Conservation (phyloP, 1,139 yeast species). For the Debaryomyces robertsiae region DNA sequence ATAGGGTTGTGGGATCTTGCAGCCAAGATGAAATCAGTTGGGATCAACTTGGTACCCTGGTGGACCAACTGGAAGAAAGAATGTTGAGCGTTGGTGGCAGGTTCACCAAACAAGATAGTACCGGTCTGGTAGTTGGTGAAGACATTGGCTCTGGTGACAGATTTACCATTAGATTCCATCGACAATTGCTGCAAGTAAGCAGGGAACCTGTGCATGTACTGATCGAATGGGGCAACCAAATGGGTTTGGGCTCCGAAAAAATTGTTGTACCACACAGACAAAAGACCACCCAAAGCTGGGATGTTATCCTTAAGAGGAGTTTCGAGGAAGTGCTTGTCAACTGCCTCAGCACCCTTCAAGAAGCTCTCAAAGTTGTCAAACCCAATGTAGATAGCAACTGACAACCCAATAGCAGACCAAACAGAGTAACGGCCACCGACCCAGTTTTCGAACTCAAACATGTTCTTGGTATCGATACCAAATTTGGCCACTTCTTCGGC, state of each 20-base stretch:
- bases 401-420: conserved; percentile 97
- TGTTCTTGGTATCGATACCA: conserved; percentile 95
- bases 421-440: conserved; percentile 99
- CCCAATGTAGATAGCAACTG: conserved; percentile 93
- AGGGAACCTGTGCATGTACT: conserved; percentile 98
- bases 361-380: conserved; percentile 88
- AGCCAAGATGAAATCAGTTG: conserved; percentile 94
- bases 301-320: conserved; percentile 90
- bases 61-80: conserved; percentile 99
- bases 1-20: conserved; percentile 98
- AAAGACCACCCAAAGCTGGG: conserved; percentile 89
- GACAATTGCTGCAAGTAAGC: conserved; percentile 98
- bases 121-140: conserved; percentile 96
- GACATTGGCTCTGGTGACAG: conserved; percentile 88
- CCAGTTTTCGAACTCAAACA: conserved; percentile 99
- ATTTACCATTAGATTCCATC: conserved; percentile 98
- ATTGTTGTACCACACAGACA: conserved; percentile 97
- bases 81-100: conserved; percentile 98
- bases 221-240: conserved; percentile 97
- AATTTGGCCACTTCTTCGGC: conserved; percentile 87
- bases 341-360: conserved; percentile 96
- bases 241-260: conserved; percentile 98
- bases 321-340: conserved; percentile 83
- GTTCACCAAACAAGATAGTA: conserved; percentile 94
- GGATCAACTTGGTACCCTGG: conserved; percentile 97